phyloP scores from a whole-genome alignment of 768 basidiomycete species.

The Boletellus emodensis region DNA sequence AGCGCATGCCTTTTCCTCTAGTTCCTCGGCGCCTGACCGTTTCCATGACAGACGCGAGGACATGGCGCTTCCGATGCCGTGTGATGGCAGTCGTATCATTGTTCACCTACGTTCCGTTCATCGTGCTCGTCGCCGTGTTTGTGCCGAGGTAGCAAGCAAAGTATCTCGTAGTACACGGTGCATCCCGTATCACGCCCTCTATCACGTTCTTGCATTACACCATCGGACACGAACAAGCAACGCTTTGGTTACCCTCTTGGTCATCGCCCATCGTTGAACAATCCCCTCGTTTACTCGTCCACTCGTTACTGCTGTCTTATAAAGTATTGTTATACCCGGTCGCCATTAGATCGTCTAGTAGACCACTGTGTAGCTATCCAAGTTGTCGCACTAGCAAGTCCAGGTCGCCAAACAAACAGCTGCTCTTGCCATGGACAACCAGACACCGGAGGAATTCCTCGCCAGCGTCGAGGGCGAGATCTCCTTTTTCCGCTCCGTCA shows the following conservation, averaged over 20 bases:
- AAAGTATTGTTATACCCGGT: slow-evolving; percentile 26
- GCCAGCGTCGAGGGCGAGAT: slow-evolving; percentile 80
- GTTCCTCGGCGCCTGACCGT: slow-evolving; percentile 1
- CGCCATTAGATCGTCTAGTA: slow-evolving; percentile 8
- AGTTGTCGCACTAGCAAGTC: slow-evolving; percentile 21
- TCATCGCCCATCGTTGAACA: slow-evolving; percentile 9
- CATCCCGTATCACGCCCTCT: slow-evolving; percentile 9
- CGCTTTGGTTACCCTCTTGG: slow-evolving; percentile 8
- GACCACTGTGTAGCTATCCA: slow-evolving; percentile 16
- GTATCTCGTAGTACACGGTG: slow-evolving; percentile 8
- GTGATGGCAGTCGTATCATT: slow-evolving; percentile 65
- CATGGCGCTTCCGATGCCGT: slow-evolving; percentile 74
- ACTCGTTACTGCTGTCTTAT: slow-evolving; percentile 29
- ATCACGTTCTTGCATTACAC: slow-evolving; percentile 24
- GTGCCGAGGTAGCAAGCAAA: slow-evolving; percentile 32
- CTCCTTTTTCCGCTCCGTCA: slow-evolving; percentile 77
- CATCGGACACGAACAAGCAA: slow-evolving; percentile 16
- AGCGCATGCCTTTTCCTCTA: slow-evolving; percentile 22
- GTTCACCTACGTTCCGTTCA: slow-evolving; percentile 76
- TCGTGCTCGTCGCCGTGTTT: slow-evolving; percentile 68
- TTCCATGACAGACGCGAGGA: slow-evolving; percentile 53
- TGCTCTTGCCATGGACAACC: slow-evolving; percentile 23
- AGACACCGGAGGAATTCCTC: slow-evolving; percentile 44
- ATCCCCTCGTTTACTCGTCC: slow-evolving; percentile 19
- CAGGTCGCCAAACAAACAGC: slow-evolving; percentile 21